Evolutionary conservation across 2,329 filamentous ascomycete species (phyloP).

Genomic region (Paracorniculantispora psalliotae): DNA sequence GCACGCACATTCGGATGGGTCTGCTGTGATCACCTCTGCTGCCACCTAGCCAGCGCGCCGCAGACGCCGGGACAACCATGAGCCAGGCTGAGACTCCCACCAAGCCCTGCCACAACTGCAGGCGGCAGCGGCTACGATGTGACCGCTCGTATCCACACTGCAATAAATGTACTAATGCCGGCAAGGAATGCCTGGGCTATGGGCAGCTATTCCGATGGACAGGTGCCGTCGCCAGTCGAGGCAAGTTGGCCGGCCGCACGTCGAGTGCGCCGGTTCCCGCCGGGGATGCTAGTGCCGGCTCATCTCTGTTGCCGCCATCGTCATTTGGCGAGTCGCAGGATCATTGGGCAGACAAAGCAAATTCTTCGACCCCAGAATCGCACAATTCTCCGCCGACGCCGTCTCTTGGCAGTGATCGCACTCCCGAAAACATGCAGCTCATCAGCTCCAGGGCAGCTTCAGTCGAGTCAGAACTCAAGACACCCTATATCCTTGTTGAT

Average conservation of each 20-base stretch:
- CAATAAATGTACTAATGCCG: constrained; percentile 44
- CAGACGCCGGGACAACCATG: background rate
- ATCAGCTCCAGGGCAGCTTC: constrained; percentile 19
- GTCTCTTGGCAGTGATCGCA: background rate
- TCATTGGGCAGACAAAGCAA: background rate
- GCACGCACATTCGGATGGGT: background rate
- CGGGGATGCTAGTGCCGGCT: background rate
- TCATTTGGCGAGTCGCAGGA: background rate
- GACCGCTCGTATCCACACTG: constrained; percentile 47
- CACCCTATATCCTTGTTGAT: constrained; percentile 37
- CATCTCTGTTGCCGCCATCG: background rate
- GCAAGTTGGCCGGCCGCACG: constrained; percentile 37
- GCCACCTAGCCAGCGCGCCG: background rate
- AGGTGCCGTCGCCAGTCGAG: constrained; percentile 39
- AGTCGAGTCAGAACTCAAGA: constrained; percentile 20
- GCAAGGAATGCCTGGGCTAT: constrained; percentile 49
- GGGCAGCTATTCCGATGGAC: constrained; percentile 50
- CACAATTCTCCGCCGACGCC: background rate
- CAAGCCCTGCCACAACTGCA: constrained; percentile 49
- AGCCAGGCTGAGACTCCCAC: constrained; percentile 20
- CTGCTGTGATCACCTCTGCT: background rate
- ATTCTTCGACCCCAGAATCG: background rate
- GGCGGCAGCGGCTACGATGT: constrained; percentile 48
- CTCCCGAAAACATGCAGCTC: constrained; percentile 23
- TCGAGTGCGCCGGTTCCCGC: constrained; percentile 27